Evolutionary conservation across 164 flowering plant species (phyloP), one percentile per base, ranked within the genome.

Genomic region (Vitis riparia): DNA sequence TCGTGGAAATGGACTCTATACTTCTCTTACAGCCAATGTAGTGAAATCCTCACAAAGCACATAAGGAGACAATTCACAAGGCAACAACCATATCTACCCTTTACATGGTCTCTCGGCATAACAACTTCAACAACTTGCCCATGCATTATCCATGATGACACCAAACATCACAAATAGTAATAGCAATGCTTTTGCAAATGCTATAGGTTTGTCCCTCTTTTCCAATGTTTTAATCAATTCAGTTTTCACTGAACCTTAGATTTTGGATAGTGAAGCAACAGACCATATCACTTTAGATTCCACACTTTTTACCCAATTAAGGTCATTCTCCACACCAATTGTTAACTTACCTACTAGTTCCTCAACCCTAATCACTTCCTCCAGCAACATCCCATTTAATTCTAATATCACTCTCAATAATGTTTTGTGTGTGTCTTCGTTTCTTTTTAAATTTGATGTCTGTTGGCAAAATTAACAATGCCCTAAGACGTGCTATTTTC

Each of bases 181-280:
- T 61, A 3, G n/a, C 64, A 61, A 61, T 61, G 64, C 64, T 17
- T 59, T 19, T 29, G 63, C 63, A 30, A 59, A 23, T 59, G 44
- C 44, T 59, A 53, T 32, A 66, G 50, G 67, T 61, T 19, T 61
- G 61, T 44, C 37, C 47, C 17, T 23, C 55, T 56, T 58, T 44
- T 16, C 15, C 8, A 27, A 63, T 66, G 23, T 10, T 58, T 32
- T 6, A 32, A 19, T 65, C 23, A 65, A 59, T 57, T 65, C 53
- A 44, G 0, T 9, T 9, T 51, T 32, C 37, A 23, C 55, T 60
- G 51, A 32, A 9, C 55, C 65, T 72, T 32, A 57, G 69, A 59
- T 72, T 13, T 11, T 72, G 44, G 70, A 72, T 66, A 53, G 66
- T 12, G 67, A 55, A 5, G 70, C 70, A 1, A 53, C 70, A 3